Evolutionary conservation across 495 filamentous ascomycete species (phyloP).

Genomic region (Tuber brumale): DNA sequence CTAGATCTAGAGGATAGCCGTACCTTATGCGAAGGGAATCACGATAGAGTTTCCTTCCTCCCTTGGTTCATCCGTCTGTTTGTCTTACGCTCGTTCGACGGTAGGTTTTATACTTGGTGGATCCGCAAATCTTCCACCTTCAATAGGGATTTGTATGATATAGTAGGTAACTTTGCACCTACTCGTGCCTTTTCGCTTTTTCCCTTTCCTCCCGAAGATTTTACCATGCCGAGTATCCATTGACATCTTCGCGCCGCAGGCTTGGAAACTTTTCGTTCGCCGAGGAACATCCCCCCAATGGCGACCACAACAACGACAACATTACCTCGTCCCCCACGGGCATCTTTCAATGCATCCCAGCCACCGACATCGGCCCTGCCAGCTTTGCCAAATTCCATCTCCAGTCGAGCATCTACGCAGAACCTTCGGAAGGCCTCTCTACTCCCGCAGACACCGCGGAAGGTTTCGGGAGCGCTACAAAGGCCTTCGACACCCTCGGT

Average conservation of each 20-base stretch:
- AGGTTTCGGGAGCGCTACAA: conserved; percentile 24
- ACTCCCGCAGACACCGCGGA: conserved; percentile 33
- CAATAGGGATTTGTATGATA: conserved; percentile 17
- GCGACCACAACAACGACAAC: conserved; percentile 40
- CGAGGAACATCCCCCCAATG: conserved; percentile 7
- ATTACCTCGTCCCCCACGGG: conserved; percentile 35
- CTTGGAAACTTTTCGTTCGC: background rate
- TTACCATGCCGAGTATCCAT: background rate
- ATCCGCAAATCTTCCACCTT: conserved; percentile 7
- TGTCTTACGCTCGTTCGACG: background rate
- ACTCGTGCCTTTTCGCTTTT: conserved; percentile 18
- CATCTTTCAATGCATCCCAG: conserved; percentile 30
- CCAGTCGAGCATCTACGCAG: conserved; percentile 26
- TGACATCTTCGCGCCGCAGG: conserved; percentile 21
- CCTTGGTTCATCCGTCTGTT: background rate
- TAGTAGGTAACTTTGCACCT: conserved; percentile 20
- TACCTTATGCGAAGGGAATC: conserved; percentile 28
- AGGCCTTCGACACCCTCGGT: conserved; percentile 29
- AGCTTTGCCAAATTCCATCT: conserved; percentile 29
- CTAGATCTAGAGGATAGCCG: conserved; percentile 17
- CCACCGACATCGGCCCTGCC: conserved; percentile 35
- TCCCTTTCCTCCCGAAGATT: background rate
- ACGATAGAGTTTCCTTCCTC: conserved; percentile 18
- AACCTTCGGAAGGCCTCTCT: conserved; percentile 32
- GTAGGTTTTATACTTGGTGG: background rate